These are phyloP conservation scores for Eucalyptus shirleyi DNA, from an alignment of 345 rosid species.

Conservation along the genomic window DNA sequence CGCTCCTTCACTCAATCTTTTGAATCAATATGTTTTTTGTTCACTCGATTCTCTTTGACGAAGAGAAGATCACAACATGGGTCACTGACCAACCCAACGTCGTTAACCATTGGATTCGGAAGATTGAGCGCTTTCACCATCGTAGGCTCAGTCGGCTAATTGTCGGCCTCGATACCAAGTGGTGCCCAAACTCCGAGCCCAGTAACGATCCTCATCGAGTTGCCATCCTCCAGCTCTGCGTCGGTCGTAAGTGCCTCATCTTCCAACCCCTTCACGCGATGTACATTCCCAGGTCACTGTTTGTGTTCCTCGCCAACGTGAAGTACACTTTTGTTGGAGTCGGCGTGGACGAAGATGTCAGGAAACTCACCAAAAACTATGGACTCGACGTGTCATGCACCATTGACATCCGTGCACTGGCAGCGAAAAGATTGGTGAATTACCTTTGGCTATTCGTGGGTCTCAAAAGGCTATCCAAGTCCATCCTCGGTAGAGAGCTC, in stretches of 20 bases:
- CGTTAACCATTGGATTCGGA: background rate
- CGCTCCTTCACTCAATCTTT: too few relatives aligned
- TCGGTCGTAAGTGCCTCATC: background rate
- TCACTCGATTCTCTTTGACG: background rate
- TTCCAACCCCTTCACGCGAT: background rate
- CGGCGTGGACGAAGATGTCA: background rate
- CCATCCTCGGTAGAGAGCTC: too few relatives aligned
- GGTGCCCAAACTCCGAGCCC: background rate
- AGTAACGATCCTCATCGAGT: background rate
- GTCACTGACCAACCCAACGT: background rate
- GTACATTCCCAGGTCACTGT: background rate
- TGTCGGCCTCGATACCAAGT: background rate
- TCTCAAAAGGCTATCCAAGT: too few relatives aligned
- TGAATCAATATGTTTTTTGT: background rate
- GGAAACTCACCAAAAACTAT: background rate
- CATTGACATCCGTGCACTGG: background rate
- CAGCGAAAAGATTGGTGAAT: too few relatives aligned
- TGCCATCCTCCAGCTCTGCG: background rate
- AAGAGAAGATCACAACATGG: background rate
- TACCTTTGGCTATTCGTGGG: too few relatives aligned
- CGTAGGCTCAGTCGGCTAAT: background rate
- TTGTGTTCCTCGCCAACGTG: background rate
- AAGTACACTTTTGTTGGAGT: background rate
- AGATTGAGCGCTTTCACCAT: background rate
- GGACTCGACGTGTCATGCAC: background rate